These are phyloP conservation scores for Starmerella gropengiesseri DNA, from an alignment of 805 yeast genomes.

Conservation along the genomic window DNA sequence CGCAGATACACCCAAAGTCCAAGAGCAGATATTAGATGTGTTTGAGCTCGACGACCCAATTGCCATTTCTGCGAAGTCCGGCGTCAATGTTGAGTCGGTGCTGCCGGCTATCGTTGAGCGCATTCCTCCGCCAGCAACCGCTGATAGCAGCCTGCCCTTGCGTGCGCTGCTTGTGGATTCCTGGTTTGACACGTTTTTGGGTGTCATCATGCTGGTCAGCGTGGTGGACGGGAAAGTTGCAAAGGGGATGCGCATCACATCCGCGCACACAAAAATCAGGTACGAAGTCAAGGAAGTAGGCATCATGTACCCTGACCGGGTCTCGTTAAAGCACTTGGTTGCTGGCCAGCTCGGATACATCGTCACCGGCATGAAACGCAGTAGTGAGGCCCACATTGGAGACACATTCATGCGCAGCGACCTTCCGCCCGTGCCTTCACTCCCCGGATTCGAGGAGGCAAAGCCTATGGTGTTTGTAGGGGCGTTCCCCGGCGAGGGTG, in stretches of 20 bases:
- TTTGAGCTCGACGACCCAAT: constrained; percentile 62
- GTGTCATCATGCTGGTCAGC: constrained; percentile 76
- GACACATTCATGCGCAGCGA: constrained; percentile 64
- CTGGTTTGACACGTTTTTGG: constrained; percentile 90
- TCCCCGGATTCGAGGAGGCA: constrained; percentile 93
- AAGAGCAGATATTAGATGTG: constrained; percentile 72
- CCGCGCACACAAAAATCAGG: constrained; percentile 63
- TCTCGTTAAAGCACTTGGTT: constrained; percentile 47
- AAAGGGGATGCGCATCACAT: constrained; percentile 62
- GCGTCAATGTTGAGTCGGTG: constrained; percentile 63
- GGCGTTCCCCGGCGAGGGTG: constrained; percentile 93
- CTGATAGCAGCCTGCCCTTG: constrained; percentile 37
- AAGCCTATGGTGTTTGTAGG: constrained; percentile 98
- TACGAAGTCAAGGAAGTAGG: constrained; percentile 92
- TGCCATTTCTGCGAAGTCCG: constrained; percentile 87
- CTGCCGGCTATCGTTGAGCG: constrained; percentile 71
- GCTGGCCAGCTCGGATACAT: constrained; percentile 95
- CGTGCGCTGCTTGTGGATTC: constrained; percentile 85
- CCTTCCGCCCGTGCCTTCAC: constrained; percentile 47
- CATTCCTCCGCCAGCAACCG: constrained; percentile 58
- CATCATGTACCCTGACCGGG: constrained; percentile 84
- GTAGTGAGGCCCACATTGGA: constrained; percentile 79
- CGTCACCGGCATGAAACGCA: constrained; percentile 87
- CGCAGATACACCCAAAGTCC: constrained; percentile 71
- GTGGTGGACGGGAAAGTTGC: constrained; percentile 72